Conservation (phyloP, 352 stramenopile species). For the Discostella stelligera region DNA sequence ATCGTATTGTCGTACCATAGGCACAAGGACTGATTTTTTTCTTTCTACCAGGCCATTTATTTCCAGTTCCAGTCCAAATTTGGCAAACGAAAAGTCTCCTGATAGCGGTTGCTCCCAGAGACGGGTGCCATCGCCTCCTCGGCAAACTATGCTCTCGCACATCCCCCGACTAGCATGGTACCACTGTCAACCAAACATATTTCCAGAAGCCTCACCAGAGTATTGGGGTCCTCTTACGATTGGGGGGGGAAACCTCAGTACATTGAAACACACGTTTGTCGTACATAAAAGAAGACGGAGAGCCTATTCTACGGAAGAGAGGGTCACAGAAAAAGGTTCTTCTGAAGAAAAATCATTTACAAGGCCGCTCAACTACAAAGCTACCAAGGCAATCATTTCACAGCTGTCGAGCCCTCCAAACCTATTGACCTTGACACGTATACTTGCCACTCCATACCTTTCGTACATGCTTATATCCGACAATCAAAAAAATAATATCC, state of each 20-base stretch:
- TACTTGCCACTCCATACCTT: constrained; percentile 70
- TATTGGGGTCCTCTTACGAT: neutral
- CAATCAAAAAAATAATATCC: constrained; percentile 26
- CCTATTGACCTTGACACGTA: constrained; percentile 70
- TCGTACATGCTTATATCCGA: constrained; percentile 72
- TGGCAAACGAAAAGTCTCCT: neutral
- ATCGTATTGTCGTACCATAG: neutral
- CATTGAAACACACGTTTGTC: neutral
- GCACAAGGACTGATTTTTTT: neutral
- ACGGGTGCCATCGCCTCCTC: neutral
- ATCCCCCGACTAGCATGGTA: neutral
- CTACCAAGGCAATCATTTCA: constrained; percentile 34
- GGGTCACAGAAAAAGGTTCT: neutral
- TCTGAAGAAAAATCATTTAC: constrained; percentile 4
- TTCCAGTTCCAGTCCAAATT: neutral
- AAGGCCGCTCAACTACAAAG: constrained; percentile 29
- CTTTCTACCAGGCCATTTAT: neutral
- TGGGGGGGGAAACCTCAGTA: neutral
- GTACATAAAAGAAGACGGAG: constrained; percentile 4
- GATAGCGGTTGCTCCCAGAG: neutral
- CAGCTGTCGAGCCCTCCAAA: constrained; percentile 74
- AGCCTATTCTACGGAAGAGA: constrained; percentile 1
- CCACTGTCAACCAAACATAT: neutral
- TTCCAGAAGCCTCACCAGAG: neutral
- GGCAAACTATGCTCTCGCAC: neutral